Conservation (phyloP, 2,329 filamentous ascomycete species). For the Colletotrichum cereale region DNA sequence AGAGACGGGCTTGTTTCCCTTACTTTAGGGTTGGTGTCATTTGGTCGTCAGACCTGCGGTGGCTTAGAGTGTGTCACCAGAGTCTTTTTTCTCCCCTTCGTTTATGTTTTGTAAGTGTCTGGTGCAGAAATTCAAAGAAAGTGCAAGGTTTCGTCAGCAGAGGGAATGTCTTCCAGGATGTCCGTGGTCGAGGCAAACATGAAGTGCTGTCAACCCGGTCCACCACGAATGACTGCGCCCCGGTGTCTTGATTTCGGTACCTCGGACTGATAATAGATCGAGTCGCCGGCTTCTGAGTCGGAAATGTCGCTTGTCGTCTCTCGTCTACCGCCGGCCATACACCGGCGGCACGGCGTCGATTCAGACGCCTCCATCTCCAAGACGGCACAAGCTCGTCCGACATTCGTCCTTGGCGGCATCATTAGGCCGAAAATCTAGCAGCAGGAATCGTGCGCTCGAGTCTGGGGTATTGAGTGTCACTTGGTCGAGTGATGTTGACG, state of each 20-base stretch:
- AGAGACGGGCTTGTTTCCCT: slow-evolving; percentile 23
- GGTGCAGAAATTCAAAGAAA: slow-evolving; percentile 23
- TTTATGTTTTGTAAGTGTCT: slow-evolving; percentile 29
- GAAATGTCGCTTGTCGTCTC: slow-evolving; percentile 28
- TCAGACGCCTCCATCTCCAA: slow-evolving; percentile 30
- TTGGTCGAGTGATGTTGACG: slow-evolving; percentile 11
- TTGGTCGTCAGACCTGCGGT: not conserved
- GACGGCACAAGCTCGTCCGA: slow-evolving; percentile 9
- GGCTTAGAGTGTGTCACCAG: slow-evolving; percentile 2
- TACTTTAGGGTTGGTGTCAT: slow-evolving; percentile 2
- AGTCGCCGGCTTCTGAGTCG: slow-evolving; percentile 2
- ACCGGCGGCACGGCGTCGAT: slow-evolving; percentile 16
- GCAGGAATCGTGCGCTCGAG: slow-evolving; percentile 17
- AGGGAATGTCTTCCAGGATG: slow-evolving; percentile 10
- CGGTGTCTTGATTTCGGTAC: not conserved
- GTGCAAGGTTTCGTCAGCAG: not conserved
- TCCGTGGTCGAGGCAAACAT: slow-evolving; percentile 24
- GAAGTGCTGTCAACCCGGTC: slow-evolving; percentile 2
- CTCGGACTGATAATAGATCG: slow-evolving; percentile 14
- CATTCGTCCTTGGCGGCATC: not conserved
- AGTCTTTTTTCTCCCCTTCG: slow-evolving; percentile 4
- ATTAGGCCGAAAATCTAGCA: not conserved
- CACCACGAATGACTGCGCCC: not conserved
- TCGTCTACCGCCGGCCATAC: slow-evolving; percentile 33
- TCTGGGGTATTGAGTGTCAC: slow-evolving; percentile 9